Base-by-base conservation (phyloP, 805 yeast genomes). In the Candida argentea region DNA sequence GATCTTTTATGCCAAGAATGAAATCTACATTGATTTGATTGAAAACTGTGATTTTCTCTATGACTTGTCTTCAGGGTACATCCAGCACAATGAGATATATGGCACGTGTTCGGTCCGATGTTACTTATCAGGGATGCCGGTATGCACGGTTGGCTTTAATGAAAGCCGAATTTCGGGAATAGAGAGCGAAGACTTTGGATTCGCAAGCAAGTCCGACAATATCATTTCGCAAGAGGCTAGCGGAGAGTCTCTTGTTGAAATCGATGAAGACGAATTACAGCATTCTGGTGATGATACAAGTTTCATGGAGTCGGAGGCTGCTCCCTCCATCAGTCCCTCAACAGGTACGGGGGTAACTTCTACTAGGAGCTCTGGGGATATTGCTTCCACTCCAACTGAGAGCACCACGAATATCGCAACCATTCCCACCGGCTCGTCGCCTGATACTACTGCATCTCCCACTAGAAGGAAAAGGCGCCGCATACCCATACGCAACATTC, bases 71-170 rank as follows among this genome's bases (percentile, higher is more conserved):
- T 27, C 52, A 1, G 33, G 39, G 9, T 26, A 32, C 1, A 46
- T 61, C 24, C 45, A 50, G 27, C 32, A 40, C 20, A 61, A 61
- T 35, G 59, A 51, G 25, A 39, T 61, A 16, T 31, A 35, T 24
- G 68, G 68, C 5, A 36, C 37, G 7, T 56, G 63, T 32, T 32
- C 36, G 22, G 58, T 60, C 4, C 49, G 52, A 23, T 59, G 59
- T 22, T 60, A 59, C 31, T 49, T 61, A 15, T 57, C 65, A 5
- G 68, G 68, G 1, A 61, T 61, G 68, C 68, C 68, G 3, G 36
- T 43, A 6, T 61, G 66, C 34, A 52, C 50, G 14, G 20, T 61
- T 11, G 66, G 66, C 5, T 61, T 61, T 29, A 61, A 61, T 32
- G 67, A 61, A 31, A 41, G 40, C 21, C 35, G 49, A 26, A 52